A percentile compares a stretch with the other conserved stretches of the same genome.
Evolutionary conservation across 352 stramenopile species (phyloP).

Genomic region (Albugo candida): DNA sequence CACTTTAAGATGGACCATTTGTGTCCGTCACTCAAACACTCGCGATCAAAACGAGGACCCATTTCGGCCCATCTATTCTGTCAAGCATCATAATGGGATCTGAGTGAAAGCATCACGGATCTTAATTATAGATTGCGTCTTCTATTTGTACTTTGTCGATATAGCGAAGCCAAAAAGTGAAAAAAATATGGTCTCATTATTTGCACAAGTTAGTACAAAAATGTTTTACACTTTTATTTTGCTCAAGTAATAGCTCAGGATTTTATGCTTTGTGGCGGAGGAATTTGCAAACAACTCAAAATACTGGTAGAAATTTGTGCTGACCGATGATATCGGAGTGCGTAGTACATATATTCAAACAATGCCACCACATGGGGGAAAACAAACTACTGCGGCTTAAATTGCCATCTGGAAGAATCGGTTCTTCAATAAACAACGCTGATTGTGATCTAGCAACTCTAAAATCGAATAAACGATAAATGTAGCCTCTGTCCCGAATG

Average conservation of each 20-base stretch:
- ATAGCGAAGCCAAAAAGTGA: too few species aligned
- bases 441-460: conserved; percentile 16
- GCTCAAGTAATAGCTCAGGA: neutral
- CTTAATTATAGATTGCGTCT: too few species aligned
- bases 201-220: neutral
- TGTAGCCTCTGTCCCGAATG: conserved; percentile 71
- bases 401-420: conserved; percentile 74
- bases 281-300: conserved; percentile 51
- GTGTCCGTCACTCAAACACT: too few species aligned
- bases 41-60: too few species aligned
- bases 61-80: too few species aligned
- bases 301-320: conserved; percentile 55
- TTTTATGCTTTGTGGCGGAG: neutral
- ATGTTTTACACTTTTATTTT: neutral
- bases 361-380: conserved; percentile 68
- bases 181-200: too few species aligned
- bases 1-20: too few species aligned
- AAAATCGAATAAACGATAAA: conserved; percentile 52
- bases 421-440: conserved; percentile 72
- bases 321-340: conserved; percentile 62
- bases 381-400: conserved; percentile 65
- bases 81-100: too few species aligned
- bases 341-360: conserved; percentile 74
- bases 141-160: too few species aligned
- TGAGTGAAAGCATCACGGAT: too few species aligned